Evolutionary conservation across 2,329 filamentous ascomycete species (phyloP).

Genomic region (Calonectria montana): DNA sequence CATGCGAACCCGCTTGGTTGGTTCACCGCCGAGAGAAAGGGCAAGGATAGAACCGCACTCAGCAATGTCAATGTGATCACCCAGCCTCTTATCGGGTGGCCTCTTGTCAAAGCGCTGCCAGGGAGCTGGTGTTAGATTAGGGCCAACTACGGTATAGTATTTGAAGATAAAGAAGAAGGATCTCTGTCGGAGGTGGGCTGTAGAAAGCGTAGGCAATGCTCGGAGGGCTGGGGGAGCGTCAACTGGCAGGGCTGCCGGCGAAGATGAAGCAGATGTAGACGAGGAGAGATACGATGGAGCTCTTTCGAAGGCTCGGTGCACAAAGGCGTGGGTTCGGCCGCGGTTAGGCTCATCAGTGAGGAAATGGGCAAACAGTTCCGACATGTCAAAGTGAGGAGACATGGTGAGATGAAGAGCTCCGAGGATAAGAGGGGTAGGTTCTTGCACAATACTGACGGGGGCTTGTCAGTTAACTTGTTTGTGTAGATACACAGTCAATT

Average conservation of each 20-base stretch:
- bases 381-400: slow-evolving; percentile 69
- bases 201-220: slow-evolving; percentile 41
- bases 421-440: slow-evolving; percentile 70
- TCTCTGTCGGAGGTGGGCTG: slow-evolving; percentile 60
- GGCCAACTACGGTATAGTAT: slow-evolving; percentile 71
- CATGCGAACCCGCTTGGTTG: slow-evolving; percentile 61
- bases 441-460: slow-evolving; percentile 65
- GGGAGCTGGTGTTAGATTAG: slow-evolving; percentile 65
- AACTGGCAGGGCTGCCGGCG: slow-evolving; percentile 21
- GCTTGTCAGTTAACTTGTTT: slow-evolving; percentile 13
- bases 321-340: slow-evolving; percentile 58
- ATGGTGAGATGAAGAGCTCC: slow-evolving; percentile 70
- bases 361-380: slow-evolving; percentile 67
- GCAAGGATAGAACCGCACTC: slow-evolving; percentile 71
- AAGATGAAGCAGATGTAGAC: slow-evolving; percentile 30
- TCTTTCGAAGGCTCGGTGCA: slow-evolving; percentile 60
- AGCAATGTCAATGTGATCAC: slow-evolving; percentile 68
- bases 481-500: neutral
- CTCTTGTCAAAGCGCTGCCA: slow-evolving; percentile 69
- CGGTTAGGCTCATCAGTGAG: slow-evolving; percentile 59
- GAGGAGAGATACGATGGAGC: slow-evolving; percentile 26
- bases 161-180: slow-evolving; percentile 74
- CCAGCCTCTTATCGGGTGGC: slow-evolving; percentile 49
- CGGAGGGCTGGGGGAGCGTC: slow-evolving; percentile 3
- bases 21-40: slow-evolving; percentile 65